Conservation (phyloP, 176 grass and related monocot species). For the Cenchrus fungigraminus region DNA sequence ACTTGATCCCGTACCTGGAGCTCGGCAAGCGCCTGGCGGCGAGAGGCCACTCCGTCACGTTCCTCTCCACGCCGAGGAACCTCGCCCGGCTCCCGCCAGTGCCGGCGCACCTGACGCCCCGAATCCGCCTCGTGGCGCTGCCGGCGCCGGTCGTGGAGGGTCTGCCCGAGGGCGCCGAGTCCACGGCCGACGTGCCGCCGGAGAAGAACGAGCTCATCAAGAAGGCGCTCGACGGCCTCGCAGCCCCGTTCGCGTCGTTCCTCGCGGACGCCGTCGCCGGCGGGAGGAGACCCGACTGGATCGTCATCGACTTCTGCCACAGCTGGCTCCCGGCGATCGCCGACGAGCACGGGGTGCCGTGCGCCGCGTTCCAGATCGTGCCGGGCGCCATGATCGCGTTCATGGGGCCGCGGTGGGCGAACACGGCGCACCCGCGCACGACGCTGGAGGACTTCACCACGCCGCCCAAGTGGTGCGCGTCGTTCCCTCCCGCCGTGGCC, state of each 20-base stretch:
- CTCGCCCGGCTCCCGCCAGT: slow-evolving; percentile 45
- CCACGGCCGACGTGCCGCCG: slow-evolving; percentile 49
- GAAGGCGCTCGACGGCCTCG: slow-evolving; percentile 52
- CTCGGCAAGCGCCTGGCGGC: slow-evolving; percentile 49
- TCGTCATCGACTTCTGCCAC: slow-evolving; percentile 49
- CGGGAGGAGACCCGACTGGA: slow-evolving; percentile 35
- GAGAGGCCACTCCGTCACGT: slow-evolving; percentile 47
- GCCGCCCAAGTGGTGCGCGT: slow-evolving; percentile 41
- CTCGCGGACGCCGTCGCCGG: background rate
- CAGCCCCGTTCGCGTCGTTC: slow-evolving; percentile 21
- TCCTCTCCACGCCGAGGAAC: slow-evolving; percentile 65
- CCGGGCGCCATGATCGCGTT: background rate
- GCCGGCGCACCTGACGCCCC: slow-evolving; percentile 1
- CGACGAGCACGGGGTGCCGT: slow-evolving; percentile 29
- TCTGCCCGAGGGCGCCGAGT: slow-evolving; percentile 40
- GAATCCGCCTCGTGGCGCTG: slow-evolving; percentile 34
- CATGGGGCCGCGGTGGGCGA: slow-evolving; percentile 21
- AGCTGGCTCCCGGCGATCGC: slow-evolving; percentile 45
- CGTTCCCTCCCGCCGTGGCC: slow-evolving; percentile 30
- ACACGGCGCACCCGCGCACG: background rate
- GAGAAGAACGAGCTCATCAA: slow-evolving; percentile 43
- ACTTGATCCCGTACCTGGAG: slow-evolving; percentile 49
- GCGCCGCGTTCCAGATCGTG: slow-evolving; percentile 18
- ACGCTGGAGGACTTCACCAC: slow-evolving; percentile 30
- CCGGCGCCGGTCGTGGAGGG: slow-evolving; percentile 20